Evolutionary conservation across 805 yeast genomes (phyloP).

Genomic region (Candida maris): DNA sequence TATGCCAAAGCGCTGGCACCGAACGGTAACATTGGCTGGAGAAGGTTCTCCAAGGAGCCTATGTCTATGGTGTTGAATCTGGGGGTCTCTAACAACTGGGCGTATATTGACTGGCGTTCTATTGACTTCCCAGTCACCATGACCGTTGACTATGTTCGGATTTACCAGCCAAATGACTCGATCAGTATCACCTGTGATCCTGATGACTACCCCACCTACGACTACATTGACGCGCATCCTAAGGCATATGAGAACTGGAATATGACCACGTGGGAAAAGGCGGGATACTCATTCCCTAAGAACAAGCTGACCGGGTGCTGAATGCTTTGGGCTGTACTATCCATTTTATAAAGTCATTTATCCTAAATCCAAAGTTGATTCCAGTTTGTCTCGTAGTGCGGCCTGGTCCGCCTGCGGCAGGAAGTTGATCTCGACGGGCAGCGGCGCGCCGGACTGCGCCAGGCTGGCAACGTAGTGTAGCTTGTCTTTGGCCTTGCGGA

Average conservation of each 20-base stretch:
- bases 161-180: slow-evolving; percentile 78
- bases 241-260: slow-evolving; percentile 69
- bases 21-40: slow-evolving; percentile 84
- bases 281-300: slow-evolving; percentile 71
- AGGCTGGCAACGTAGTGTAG: slow-evolving; percentile 1
- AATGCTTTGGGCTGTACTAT: too few species aligned
- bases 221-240: slow-evolving; percentile 70
- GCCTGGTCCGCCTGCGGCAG: slow-evolving; percentile 5
- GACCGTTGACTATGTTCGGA: slow-evolving; percentile 79
- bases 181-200: slow-evolving; percentile 82
- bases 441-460: too few species aligned
- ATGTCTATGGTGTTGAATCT: slow-evolving; percentile 85
- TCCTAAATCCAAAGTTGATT: too few species aligned
- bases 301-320: slow-evolving; percentile 52
- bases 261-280: slow-evolving; percentile 66
- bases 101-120: slow-evolving; percentile 86
- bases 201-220: slow-evolving; percentile 73
- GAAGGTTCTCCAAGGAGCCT: slow-evolving; percentile 84
- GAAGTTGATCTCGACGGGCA: slow-evolving; percentile 15
- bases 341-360: too few species aligned
- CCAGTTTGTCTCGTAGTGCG: slow-evolving; percentile 3
- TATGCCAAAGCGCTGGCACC: slow-evolving; percentile 77
- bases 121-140: slow-evolving; percentile 74
- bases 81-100: slow-evolving; percentile 92
- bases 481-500: slow-evolving; percentile 7